Conservation (phyloP, 2,329 filamentous ascomycete genomes). For the Cadophora malorum region DNA sequence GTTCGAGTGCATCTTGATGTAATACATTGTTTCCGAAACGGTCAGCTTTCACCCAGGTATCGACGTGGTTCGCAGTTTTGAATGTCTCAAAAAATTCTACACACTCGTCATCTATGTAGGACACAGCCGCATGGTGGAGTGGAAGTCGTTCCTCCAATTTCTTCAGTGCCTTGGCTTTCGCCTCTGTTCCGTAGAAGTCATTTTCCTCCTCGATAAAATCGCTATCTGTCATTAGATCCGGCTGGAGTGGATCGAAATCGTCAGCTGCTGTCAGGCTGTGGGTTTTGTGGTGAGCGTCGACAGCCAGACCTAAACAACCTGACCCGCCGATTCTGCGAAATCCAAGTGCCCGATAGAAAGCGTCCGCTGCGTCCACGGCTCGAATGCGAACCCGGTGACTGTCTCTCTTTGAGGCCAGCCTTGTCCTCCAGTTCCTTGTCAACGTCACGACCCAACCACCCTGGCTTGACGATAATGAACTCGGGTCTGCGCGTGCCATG, state of each 20-base stretch:
- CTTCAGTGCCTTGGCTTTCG: constrained; percentile 21
- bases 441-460: constrained; percentile 36
- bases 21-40: constrained; percentile 30
- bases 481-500: neutral
- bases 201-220: neutral
- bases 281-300: constrained; percentile 40
- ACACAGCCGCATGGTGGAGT: constrained; percentile 32
- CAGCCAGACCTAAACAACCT: constrained; percentile 43
- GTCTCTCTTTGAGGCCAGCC: constrained; percentile 29
- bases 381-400: constrained; percentile 27
- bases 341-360: constrained; percentile 43
- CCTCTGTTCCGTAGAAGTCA: neutral
- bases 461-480: constrained; percentile 30
- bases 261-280: constrained; percentile 30
- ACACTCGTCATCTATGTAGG: constrained; percentile 32
- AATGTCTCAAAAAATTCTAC: constrained; percentile 24
- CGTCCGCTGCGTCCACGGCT: constrained; percentile 31
- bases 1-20: constrained; percentile 29
- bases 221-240: constrained; percentile 20
- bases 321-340: constrained; percentile 47
- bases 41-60: constrained; percentile 30
- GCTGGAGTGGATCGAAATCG: constrained; percentile 38
- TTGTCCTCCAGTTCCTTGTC: constrained; percentile 35
- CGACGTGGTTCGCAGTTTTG: neutral
- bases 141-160: constrained; percentile 28